A percentile compares a stretch with the other conserved stretches of the same genome.
phyloP scores from a whole-genome alignment of 495 filamentous ascomycete genomes.

The Neurospora sp. region DNA sequence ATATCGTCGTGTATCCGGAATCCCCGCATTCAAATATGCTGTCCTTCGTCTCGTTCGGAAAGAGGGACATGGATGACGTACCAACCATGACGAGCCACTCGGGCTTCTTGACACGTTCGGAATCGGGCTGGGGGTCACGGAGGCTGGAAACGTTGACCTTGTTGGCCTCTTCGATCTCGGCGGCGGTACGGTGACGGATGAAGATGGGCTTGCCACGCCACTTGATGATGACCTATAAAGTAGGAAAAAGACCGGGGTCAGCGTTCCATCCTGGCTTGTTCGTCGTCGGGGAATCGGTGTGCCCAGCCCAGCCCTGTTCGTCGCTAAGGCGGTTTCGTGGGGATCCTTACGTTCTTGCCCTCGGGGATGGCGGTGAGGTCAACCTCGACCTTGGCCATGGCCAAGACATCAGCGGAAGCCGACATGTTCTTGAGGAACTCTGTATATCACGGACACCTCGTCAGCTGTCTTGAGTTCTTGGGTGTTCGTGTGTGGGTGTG shows the following conservation, averaged over 20 bases:
- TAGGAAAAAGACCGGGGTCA: neutral
- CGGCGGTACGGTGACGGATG: slow-evolving; percentile 92
- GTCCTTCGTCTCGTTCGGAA: neutral
- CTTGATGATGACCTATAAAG: slow-evolving; percentile 90
- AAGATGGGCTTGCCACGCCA: slow-evolving; percentile 99
- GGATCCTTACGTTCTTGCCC: slow-evolving; percentile 87
- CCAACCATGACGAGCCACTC: slow-evolving; percentile 99
- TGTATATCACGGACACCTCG: slow-evolving; percentile 24
- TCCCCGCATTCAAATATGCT: neutral
- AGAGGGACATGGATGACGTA: slow-evolving; percentile 31
- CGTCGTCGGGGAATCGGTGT: neutral
- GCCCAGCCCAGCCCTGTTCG: neutral
- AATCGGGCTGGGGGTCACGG: slow-evolving; percentile 84
- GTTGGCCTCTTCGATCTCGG: slow-evolving; percentile 81
- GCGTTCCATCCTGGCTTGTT: neutral
- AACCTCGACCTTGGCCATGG: slow-evolving; percentile 99
- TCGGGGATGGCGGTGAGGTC: slow-evolving; percentile 86
- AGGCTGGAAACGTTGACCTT: slow-evolving; percentile 62
- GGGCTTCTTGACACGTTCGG: slow-evolving; percentile 90
- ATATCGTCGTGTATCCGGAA: neutral
- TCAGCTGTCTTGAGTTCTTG: slow-evolving; percentile 7
- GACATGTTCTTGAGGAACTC: slow-evolving; percentile 99
- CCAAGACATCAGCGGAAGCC: slow-evolving; percentile 95
- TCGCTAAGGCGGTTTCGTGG: neutral
- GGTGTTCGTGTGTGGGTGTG: neutral